Percentiles rank a stretch among this genome's conserved stretches.
Evolutionary conservation across 2,329 filamentous ascomycete genomes (phyloP).

Genomic region (Pseudocercospora fuligena): DNA sequence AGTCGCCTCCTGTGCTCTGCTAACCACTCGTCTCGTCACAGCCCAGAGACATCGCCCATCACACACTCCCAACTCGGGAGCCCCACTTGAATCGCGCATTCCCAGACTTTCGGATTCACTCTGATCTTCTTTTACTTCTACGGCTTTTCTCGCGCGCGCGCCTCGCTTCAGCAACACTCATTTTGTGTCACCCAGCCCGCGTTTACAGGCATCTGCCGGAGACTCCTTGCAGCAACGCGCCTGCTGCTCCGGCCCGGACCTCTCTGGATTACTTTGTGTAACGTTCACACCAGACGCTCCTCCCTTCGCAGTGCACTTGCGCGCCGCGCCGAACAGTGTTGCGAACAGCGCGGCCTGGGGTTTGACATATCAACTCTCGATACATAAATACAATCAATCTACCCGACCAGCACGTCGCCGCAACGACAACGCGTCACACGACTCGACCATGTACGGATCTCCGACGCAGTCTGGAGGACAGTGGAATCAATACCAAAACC

Average conservation of each 20-base stretch:
- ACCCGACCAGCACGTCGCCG: not conserved
- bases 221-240: constrained; percentile 13
- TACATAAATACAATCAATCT: not conserved
- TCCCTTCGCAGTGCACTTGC: not conserved
- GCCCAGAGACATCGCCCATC: not conserved
- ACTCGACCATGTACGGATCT: constrained; percentile 28
- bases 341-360: too few species aligned
- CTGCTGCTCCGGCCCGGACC: constrained; percentile 17
- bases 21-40: constrained; percentile 10
- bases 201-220: constrained; percentile 13
- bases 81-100: constrained; percentile 9
- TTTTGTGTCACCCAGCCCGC: constrained; percentile 12
- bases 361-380: not conserved
- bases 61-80: not conserved
- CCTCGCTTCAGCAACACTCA: constrained; percentile 9
- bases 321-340: not conserved
- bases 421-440: not conserved
- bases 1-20: constrained; percentile 6
- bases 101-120: constrained; percentile 16
- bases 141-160: constrained; percentile 12
- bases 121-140: constrained; percentile 12
- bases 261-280: constrained; percentile 6
- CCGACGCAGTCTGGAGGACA: constrained; percentile 28
- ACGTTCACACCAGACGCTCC: constrained; percentile 4
- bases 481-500: constrained; percentile 27